Conservation (phyloP, 768 basidiomycete genomes). For the Arthromyces matolae region DNA sequence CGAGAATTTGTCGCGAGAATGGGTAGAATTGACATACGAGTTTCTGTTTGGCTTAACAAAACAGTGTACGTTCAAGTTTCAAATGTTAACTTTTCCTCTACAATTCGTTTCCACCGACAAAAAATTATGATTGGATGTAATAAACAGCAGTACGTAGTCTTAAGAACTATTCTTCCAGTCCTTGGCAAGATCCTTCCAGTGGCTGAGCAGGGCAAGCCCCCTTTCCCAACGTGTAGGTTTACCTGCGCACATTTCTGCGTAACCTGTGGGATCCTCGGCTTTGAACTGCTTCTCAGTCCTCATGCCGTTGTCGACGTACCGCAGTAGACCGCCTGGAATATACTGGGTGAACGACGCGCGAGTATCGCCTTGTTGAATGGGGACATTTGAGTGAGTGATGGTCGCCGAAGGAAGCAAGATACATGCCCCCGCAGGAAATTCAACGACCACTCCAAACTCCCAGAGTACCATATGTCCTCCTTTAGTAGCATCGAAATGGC, state of each 20-base stretch:
- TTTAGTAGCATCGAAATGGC: conserved; percentile 28
- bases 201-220: too few species aligned
- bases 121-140: too few species aligned
- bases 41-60: too few species aligned
- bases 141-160: too few species aligned
- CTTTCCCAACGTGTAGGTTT: background rate
- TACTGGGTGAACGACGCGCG: conserved; percentile 26
- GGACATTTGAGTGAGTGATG: conserved; percentile 23
- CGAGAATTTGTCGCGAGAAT: too few species aligned
- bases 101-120: too few species aligned
- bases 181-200: too few species aligned
- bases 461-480: conserved; percentile 33
- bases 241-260: background rate
- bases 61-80: too few species aligned
- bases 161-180: too few species aligned
- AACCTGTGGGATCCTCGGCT: background rate
- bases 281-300: conserved; percentile 3
- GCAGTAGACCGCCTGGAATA: conserved; percentile 23
- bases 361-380: conserved; percentile 15
- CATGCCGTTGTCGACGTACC: conserved; percentile 21
- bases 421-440: conserved; percentile 17
- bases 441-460: conserved; percentile 14
- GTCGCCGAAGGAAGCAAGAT: conserved; percentile 27
- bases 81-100: too few species aligned
- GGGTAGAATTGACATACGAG: too few species aligned